Conservation (phyloP, 164 flowering plant genomes). For the Chimonanthus praecox region DNA sequence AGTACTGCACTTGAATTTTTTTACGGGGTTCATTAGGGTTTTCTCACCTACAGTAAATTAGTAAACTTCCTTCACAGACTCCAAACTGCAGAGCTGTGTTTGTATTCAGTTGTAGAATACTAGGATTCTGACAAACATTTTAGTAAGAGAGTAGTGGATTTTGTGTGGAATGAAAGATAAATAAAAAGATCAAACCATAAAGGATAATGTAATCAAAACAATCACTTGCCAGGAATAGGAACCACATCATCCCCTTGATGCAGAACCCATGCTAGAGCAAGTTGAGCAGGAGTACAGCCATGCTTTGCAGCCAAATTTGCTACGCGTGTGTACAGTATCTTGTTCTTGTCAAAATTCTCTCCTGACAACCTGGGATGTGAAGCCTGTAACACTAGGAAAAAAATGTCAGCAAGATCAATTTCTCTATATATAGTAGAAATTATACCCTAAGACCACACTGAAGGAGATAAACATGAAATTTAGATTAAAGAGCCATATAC, state of each 20-base stretch:
- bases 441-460: not conserved
- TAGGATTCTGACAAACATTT: not conserved
- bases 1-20: no score
- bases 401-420: not conserved
- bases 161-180: not conserved
- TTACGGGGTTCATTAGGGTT: not conserved
- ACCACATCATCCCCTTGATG: conserved; percentile 32
- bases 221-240: conserved; percentile 27
- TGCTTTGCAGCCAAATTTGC: conserved; percentile 24
- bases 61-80: not conserved
- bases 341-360: conserved; percentile 26
- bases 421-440: not conserved
- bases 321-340: conserved; percentile 16
- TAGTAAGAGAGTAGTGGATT: not conserved
- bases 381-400: conserved; percentile 1
- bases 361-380: conserved; percentile 28
- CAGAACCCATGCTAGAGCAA: conserved; percentile 31
- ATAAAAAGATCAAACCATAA: not conserved
- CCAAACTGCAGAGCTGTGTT: not conserved
- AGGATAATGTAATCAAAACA: no score
- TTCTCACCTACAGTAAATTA: not conserved
- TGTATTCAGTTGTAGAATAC: not conserved
- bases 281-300: conserved; percentile 27
- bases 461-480: no score
- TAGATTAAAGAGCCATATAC: not conserved